phyloP scores from a whole-genome alignment of 257 asterid species.

The Solanum corneliomulleri region DNA sequence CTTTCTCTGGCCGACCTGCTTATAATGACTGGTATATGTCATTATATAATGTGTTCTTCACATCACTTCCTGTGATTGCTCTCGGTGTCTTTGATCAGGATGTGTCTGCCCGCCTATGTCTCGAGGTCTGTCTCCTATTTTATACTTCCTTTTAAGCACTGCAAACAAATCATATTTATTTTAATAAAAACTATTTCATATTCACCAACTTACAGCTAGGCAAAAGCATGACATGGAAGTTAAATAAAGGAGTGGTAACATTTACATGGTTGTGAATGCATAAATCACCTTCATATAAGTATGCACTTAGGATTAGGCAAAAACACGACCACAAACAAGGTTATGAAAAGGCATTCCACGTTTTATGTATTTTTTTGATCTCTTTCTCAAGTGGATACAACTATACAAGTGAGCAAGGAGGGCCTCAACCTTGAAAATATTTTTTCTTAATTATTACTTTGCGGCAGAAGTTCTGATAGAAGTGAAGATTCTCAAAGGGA shows the following conservation, averaged over 20 bases:
- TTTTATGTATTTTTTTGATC: neutral
- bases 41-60: slow-evolving; percentile 82
- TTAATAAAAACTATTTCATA: neutral
- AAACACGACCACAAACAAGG: neutral
- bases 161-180: neutral
- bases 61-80: slow-evolving; percentile 93
- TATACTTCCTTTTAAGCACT: neutral
- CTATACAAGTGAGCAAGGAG: neutral
- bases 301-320: neutral
- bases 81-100: slow-evolving; percentile 96
- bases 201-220: neutral
- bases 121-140: slow-evolving; percentile 37
- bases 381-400: neutral
- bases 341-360: neutral
- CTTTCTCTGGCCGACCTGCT: slow-evolving; percentile 95
- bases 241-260: neutral
- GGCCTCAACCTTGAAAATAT: neutral
- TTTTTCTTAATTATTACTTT: neutral
- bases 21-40: slow-evolving; percentile 95
- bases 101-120: slow-evolving; percentile 70
- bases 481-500: neutral
- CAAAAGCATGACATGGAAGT: neutral
- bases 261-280: neutral
- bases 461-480: neutral
- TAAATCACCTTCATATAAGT: neutral